A percentile compares a stretch with the other conserved stretches of the same genome.
These are phyloP conservation scores for Gliomastix tumulicola DNA, from an alignment of 2,329 filamentous ascomycete genomes.

Conservation along the genomic window DNA sequence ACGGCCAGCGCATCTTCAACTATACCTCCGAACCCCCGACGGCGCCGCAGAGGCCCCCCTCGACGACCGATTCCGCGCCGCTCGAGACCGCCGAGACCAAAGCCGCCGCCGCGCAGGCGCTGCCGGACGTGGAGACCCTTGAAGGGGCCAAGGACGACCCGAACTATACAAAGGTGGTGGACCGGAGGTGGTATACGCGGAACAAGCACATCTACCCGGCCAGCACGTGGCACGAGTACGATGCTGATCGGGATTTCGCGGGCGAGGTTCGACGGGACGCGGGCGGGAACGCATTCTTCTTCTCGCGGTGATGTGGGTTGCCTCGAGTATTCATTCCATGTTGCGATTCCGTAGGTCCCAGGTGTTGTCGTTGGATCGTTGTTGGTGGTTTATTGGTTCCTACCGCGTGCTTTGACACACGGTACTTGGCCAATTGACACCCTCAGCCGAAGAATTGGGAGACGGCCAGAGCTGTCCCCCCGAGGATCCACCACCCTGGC, in stretches of 20 bases:
- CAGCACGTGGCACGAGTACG: constrained; percentile 92
- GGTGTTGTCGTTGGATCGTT: no score
- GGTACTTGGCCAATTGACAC: no score
- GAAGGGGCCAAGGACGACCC: constrained; percentile 79
- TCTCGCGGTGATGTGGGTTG: constrained; percentile 35
- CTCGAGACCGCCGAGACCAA: constrained; percentile 24
- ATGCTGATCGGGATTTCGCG: constrained; percentile 80
- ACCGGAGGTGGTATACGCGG: constrained; percentile 91
- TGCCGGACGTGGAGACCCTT: constrained; percentile 45
- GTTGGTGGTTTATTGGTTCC: no score
- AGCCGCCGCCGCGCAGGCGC: constrained; percentile 25
- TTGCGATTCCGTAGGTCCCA: no score
- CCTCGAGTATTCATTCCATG: no score
- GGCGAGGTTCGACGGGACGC: constrained; percentile 72
- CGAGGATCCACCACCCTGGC: constrained; percentile 48
- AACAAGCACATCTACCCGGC: constrained; percentile 99
- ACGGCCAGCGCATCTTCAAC: constrained; percentile 67
- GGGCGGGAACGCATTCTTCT: constrained; percentile 92
- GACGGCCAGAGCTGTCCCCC: constrained; percentile 19
- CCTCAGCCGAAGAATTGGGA: constrained; percentile 26
- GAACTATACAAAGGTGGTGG: constrained; percentile 83
- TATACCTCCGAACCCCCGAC: constrained; percentile 50
- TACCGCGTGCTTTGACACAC: no score
- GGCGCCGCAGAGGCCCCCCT: constrained; percentile 11
- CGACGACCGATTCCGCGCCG: constrained; percentile 2